These are phyloP conservation scores for Gentiana dahurica DNA, from an alignment of 257 asterid genomes.

Conservation along the genomic window DNA sequence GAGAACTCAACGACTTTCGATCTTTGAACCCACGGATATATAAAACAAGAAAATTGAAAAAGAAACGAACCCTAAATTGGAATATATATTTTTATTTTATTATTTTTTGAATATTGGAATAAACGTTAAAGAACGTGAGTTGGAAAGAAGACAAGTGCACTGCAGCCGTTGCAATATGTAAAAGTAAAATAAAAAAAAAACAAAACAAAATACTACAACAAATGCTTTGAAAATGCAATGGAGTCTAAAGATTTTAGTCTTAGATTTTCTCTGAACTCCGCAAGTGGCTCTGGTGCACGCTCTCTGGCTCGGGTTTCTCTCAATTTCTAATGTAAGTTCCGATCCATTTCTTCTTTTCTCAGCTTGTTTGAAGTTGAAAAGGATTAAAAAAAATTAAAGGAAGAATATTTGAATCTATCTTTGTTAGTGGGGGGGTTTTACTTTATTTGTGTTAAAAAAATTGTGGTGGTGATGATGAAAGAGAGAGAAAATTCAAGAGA, in stretches of 20 bases:
- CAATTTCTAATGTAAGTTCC: slow-evolving; percentile 22
- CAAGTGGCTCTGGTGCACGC: slow-evolving; percentile 10
- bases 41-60: too few species aligned
- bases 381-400: slow-evolving; percentile 4
- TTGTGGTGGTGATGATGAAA: slow-evolving; percentile 33
- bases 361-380: too few species aligned
- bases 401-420: slow-evolving; percentile 14
- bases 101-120: too few species aligned
- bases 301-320: slow-evolving; percentile 8
- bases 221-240: slow-evolving; percentile 11
- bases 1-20: too few species aligned
- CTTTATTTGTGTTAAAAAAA: slow-evolving; percentile 5
- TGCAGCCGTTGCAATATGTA: slow-evolving; percentile 68
- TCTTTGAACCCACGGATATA: too few species aligned
- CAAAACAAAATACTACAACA: too few species aligned
- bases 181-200: slow-evolving; percentile 12
- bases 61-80: too few species aligned
- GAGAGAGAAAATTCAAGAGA: slow-evolving; percentile 38
- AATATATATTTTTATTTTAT: too few species aligned
- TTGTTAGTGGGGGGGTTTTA: slow-evolving; percentile 11
- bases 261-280: slow-evolving; percentile 25
- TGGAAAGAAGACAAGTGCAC: slow-evolving; percentile 22
- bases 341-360: slow-evolving; percentile 7
- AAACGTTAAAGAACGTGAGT: too few species aligned
- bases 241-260: slow-evolving; percentile 36